Evolutionary conservation across 768 basidiomycete genomes (phyloP).

Genomic region (Lactarius akahatsu): DNA sequence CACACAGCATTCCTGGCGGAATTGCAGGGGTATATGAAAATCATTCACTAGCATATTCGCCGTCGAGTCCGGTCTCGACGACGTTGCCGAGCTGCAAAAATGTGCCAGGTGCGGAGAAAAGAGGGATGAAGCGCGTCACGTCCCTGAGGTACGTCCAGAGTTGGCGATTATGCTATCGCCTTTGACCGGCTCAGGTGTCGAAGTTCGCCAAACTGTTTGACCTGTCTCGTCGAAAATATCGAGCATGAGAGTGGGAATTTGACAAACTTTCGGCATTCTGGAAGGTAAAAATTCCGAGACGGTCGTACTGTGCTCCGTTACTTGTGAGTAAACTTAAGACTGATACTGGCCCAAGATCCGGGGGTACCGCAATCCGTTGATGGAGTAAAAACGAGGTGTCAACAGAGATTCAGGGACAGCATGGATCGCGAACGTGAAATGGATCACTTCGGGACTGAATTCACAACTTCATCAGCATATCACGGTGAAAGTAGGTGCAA

Average conservation of each 20-base stretch:
- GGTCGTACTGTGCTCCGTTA: constrained; percentile 76
- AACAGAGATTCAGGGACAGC: neutral
- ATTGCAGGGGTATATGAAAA: neutral
- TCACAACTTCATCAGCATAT: neutral
- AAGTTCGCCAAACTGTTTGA: constrained; percentile 71
- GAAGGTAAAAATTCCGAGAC: constrained; percentile 70
- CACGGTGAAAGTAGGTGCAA: neutral
- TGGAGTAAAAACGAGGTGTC: constrained; percentile 47
- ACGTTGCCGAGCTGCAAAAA: constrained; percentile 75
- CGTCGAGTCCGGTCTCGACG: constrained; percentile 54
- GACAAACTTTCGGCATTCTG: constrained; percentile 72
- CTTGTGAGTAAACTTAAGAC: constrained; percentile 76
- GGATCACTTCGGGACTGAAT: constrained; percentile 56
- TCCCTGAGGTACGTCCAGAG: constrained; percentile 79
- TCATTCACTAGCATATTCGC: constrained; percentile 64
- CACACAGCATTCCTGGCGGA: constrained; percentile 32
- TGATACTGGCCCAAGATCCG: constrained; percentile 74
- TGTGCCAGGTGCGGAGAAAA: constrained; percentile 64
- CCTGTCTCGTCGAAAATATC: neutral
- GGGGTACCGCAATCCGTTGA: constrained; percentile 67
- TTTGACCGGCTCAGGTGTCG: constrained; percentile 64
- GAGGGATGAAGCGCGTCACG: constrained; percentile 66
- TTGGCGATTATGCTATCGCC: constrained; percentile 71
- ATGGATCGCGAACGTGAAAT: constrained; percentile 49
- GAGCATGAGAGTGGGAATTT: neutral